phyloP scores from a whole-genome alignment of 1,139 yeast species.

The Candida sp. region DNA sequence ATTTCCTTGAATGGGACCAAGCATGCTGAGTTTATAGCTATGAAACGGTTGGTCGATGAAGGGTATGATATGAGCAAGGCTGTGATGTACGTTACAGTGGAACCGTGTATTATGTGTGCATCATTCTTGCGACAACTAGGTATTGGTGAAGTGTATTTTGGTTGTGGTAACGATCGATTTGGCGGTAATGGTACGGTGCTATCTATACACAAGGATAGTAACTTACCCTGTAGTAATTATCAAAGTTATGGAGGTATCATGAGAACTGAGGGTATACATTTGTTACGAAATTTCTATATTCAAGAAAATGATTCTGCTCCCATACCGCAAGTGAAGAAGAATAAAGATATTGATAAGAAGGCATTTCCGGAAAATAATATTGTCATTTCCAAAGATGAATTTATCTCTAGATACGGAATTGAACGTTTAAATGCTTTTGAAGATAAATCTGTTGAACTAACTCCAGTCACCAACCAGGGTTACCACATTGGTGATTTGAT shows the following conservation, averaged over 20 bases:
- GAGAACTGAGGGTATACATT: conserved; percentile 77
- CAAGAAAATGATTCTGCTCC: conserved; percentile 89
- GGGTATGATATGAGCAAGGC: conserved; percentile 36
- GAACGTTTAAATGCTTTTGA: conserved; percentile 15
- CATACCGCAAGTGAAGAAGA: conserved; percentile 69
- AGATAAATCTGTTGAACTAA: conserved; percentile 20
- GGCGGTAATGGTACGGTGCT: conserved; percentile 96
- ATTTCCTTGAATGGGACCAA: conserved; percentile 77
- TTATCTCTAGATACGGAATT: conserved; percentile 23
- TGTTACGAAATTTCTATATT: conserved; percentile 78
- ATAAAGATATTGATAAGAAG: conserved; percentile 65
- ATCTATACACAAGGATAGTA: conserved; percentile 50
- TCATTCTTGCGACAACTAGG: conserved; percentile 83
- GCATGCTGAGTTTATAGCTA: conserved; percentile 91
- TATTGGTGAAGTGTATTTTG: conserved; percentile 72
- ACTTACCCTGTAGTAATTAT: conserved; percentile 38
- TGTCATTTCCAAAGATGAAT: conserved; percentile 17
- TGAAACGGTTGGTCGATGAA: conserved; percentile 32
- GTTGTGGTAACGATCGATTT: conserved; percentile 92
- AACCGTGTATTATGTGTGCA: conserved; percentile 99
- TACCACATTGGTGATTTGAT: conserved; percentile 23
- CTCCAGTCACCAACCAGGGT: conserved; percentile 25
- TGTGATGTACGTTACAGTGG: conserved; percentile 88
- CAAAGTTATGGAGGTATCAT: conserved; percentile 72
- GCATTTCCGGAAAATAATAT: conserved; percentile 51